A percentile compares a stretch with the other conserved stretches of the same genome.
Conservation (phyloP, 2,329 filamentous ascomycete species). For the Hymenoscyphus fraxineus region DNA sequence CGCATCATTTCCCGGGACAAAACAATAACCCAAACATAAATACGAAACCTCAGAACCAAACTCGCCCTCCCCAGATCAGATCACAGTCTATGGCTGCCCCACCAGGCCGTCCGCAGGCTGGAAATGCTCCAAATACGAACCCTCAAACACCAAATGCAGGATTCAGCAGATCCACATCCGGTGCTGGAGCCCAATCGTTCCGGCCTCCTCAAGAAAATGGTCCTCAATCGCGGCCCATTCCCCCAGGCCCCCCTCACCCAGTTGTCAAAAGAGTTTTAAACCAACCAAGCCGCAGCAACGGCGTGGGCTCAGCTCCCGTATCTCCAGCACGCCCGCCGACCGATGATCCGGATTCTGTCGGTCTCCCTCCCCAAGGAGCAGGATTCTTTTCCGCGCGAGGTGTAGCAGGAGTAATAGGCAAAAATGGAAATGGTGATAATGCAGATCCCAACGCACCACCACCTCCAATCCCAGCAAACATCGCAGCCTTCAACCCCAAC, state of each 20-base stretch:
- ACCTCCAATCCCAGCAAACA: slow-evolving; percentile 41
- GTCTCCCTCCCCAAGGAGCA: slow-evolving; percentile 26
- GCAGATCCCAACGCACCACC: slow-evolving; percentile 38
- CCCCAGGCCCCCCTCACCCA: slow-evolving; percentile 16
- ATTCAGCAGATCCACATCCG: slow-evolving; percentile 26
- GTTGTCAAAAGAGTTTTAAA: slow-evolving; percentile 30
- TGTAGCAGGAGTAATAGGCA: neutral
- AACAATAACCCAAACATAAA: slow-evolving; percentile 19
- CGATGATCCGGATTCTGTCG: slow-evolving; percentile 16
- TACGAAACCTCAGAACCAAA: slow-evolving; percentile 24
- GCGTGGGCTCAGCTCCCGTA: slow-evolving; percentile 24
- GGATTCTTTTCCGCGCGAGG: slow-evolving; percentile 67
- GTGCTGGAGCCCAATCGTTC: slow-evolving; percentile 17
- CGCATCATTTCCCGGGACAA: slow-evolving; percentile 23
- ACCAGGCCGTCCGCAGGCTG: slow-evolving; percentile 27
- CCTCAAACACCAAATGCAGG: slow-evolving; percentile 34
- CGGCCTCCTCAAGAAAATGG: slow-evolving; percentile 21
- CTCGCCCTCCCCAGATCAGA: slow-evolving; percentile 28
- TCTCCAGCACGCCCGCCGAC: slow-evolving; percentile 23
- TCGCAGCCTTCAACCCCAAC: slow-evolving; percentile 66
- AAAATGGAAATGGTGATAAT: slow-evolving; percentile 54
- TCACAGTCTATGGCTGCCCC: slow-evolving; percentile 29
- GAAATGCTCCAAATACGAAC: slow-evolving; percentile 16
- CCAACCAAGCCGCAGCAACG: slow-evolving; percentile 33
- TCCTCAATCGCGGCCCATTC: slow-evolving; percentile 10